phyloP scores from a whole-genome alignment of 805 yeast species.

The Candida tallmaniae region DNA sequence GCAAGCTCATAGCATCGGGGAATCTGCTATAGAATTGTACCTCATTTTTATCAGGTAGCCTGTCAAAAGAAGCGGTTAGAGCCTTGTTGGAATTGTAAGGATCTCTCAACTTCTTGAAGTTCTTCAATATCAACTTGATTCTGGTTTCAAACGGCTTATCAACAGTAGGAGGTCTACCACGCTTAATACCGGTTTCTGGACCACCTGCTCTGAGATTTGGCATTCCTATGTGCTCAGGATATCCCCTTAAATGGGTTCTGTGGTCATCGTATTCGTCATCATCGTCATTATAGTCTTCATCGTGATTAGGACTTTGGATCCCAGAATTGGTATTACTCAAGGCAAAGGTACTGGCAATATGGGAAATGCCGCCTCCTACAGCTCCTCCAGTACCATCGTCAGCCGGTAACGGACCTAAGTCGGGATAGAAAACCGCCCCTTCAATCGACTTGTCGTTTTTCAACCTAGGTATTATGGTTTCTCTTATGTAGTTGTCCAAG shows the following conservation, averaged over 20 bases:
- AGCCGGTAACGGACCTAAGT: conserved; percentile 65
- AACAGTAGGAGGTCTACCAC: conserved; percentile 89
- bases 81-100: conserved; percentile 42
- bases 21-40: conserved; percentile 54
- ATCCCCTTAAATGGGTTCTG: conserved; percentile 3
- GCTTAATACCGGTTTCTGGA: conserved; percentile 50
- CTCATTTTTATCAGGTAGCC: conserved; percentile 66
- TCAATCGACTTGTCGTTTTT: conserved; percentile 35
- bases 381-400: conserved; percentile 16
- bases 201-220: neutral
- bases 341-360: neutral
- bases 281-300: conserved; percentile 15
- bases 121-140: conserved; percentile 80
- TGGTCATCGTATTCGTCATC: conserved; percentile 14
- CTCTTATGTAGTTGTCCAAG: conserved; percentile 48
- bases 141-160: conserved; percentile 90
- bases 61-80: conserved; percentile 68
- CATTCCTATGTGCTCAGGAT: conserved; percentile 3
- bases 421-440: conserved; percentile 48
- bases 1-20: conserved; percentile 59
- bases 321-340: neutral
- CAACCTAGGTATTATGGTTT: conserved; percentile 46
- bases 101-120: conserved; percentile 67
- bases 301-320: conserved; percentile 1
- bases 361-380: conserved; percentile 3